Base-by-base conservation (phyloP, 2,329 filamentous ascomycete genomes). In the Colletotrichum somersetense region DNA sequence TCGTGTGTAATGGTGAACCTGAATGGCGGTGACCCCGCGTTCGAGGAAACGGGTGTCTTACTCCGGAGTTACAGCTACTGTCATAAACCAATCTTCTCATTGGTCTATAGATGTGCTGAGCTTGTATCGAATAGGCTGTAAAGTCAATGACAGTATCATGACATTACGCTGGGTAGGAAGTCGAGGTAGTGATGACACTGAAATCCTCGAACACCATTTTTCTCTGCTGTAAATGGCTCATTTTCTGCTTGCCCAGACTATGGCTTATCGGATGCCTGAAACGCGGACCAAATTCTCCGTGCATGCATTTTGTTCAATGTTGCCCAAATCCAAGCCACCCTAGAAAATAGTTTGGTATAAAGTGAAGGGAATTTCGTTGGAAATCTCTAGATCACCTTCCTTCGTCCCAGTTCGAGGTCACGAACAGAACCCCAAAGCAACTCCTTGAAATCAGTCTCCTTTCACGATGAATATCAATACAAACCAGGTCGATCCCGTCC, bases 401-500 rank as follows among this genome's bases (percentile, higher is more conserved):
- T 16, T 50, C n/a, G 23, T 50, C 14, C 12, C 12, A 26, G 16
- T 23, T 10, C 5, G 14, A 12, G n/a, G 11, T 14, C 48, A 55
- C 14, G 8, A 5, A 3, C 6, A 4, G 16, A 16, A 5, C 7
- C 16, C 4, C 3, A 18, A 35, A 35, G 52, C 3, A 20, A 5
- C 30, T 20, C 3, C 52, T 55, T 18, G 16, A 20, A 3, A 33
- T 1, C 2, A 12, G 6, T 11, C 20, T 18, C 10, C 26, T 35
- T 5, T 14, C 30, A 35, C 52, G 8, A 35, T 35, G 52, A n/a
- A 55, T 35, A 55, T 58, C 63, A 77, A 77, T 65, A 69, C 74
- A 26, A 77, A 77, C 74, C 76, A 78, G 71, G 67, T 75, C 16
- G 74, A 76, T 56, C 75, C 76, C 2, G 63, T 59, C 14, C 75